Percentiles rank a stretch among this genome's conserved stretches.
phyloP scores from a whole-genome alignment of 1,284 basidiomycete species.

The Butyriboletus regius region DNA sequence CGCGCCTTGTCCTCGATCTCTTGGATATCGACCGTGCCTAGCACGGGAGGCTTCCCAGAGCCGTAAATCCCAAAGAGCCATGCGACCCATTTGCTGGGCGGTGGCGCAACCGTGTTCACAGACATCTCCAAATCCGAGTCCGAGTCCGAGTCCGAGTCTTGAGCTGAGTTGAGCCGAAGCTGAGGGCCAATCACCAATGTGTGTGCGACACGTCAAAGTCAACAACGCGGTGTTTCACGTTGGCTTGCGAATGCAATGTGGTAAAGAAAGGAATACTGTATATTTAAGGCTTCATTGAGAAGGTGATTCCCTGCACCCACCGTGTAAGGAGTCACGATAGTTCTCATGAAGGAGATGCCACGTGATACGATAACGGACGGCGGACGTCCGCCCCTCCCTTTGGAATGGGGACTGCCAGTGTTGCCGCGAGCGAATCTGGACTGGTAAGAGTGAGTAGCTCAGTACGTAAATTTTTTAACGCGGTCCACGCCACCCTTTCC shows the following conservation, averaged over 20 bases:
- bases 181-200: neutral
- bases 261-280: neutral
- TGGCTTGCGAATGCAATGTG: neutral
- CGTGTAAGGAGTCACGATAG: neutral
- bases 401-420: neutral
- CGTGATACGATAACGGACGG: neutral
- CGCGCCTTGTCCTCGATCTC: constrained; percentile 42
- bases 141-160: too few species aligned
- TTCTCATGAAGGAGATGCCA: neutral
- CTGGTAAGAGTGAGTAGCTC: too few species aligned
- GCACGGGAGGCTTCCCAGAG: constrained; percentile 28
- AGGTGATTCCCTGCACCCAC: neutral
- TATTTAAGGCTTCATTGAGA: constrained; percentile 5
- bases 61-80: constrained; percentile 23
- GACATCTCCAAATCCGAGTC: constrained; percentile 8
- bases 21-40: constrained; percentile 38
- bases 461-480: too few species aligned
- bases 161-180: neutral
- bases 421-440: neutral
- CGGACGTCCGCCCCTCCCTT: neutral
- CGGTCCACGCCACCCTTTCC: too few species aligned
- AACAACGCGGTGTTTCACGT: neutral
- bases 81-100: constrained; percentile 16
- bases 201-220: neutral
- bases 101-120: constrained; percentile 19